These are phyloP conservation scores for Lentinula lateritia DNA, from an alignment of 768 basidiomycete species.

Conservation along the genomic window DNA sequence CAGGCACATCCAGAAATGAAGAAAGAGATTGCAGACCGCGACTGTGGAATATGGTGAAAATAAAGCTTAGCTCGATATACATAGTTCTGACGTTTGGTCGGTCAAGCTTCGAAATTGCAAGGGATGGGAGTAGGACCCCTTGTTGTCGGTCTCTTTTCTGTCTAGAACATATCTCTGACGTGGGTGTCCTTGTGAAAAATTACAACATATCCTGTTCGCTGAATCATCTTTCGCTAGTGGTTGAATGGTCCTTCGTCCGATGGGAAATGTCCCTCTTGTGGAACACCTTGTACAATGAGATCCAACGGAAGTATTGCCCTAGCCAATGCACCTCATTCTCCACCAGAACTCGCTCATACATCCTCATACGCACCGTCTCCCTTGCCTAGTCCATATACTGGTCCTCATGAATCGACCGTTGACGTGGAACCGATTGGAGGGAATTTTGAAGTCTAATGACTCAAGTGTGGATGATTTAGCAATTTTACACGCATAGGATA, in stretches of 20 bases:
- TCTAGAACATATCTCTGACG: neutral
- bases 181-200: neutral
- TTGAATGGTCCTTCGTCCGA: neutral
- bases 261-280: neutral
- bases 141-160: constrained; percentile 1
- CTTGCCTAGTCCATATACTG: neutral
- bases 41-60: constrained; percentile 1
- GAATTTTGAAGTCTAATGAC: neutral
- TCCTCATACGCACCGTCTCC: neutral
- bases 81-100: neutral
- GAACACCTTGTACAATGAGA: neutral
- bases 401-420: constrained; percentile 4
- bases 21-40: neutral
- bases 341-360: neutral
- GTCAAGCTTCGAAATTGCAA: neutral
- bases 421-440: neutral
- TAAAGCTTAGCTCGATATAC: too few species aligned
- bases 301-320: neutral
- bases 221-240: neutral
- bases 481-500: neutral
- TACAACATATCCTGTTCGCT: neutral
- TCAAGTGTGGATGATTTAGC: neutral
- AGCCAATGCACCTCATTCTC: neutral
- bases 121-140: neutral
- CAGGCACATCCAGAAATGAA: neutral